Evolutionary conservation across 495 filamentous ascomycete species (phyloP), one percentile per base, ranked within the genome.

Genomic region (Mytilinidion resinicola): DNA sequence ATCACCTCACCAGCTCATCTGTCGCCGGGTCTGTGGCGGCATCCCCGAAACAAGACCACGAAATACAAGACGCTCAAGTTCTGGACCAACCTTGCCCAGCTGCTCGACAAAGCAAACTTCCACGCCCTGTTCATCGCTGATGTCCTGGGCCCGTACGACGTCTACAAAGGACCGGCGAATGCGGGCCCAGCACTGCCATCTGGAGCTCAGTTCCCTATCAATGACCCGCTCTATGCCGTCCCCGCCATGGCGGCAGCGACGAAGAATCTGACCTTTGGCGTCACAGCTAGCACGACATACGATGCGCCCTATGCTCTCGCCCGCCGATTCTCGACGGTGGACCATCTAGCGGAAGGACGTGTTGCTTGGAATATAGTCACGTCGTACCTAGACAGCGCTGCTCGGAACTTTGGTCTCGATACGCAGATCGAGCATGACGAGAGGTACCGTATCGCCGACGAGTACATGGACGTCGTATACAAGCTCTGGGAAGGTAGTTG

Each of bases 401-500:
- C 21, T 20, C 15, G 21, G 19, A 20, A n/a, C n/a, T 19, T 48
- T 10, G 44, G 44, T n/a, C 44, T 73, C 37, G 66, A 75, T 4
- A 71, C 80, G 44, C 80, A 84, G 59, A 65, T 68, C 39, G 59
- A 83, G 75, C 84, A 88, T 70, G 84, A 87, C 62, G 80, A 86
- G 59, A 74, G 85, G 39, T 88, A 88, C 67, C 77, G 74, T 14
- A 73, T 81, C 41, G 84, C 84, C 4, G 77, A 85, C 55, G 85
- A 88, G 64, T 88, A 86, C 67, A 70, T 87, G 62, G 75, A 78
- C 38, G 80, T 86, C 2, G 73, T 83, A 51, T 87, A 87, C 73
- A 87, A 86, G 64, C 78, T 88, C 1, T 79, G 81, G 71, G 81
- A 86, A 62, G 82, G 81, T 10, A 86, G 82, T 12, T 87, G 82